phyloP scores from a whole-genome alignment of 208 protist species.

The Blastocrithidia nonstop region DNA sequence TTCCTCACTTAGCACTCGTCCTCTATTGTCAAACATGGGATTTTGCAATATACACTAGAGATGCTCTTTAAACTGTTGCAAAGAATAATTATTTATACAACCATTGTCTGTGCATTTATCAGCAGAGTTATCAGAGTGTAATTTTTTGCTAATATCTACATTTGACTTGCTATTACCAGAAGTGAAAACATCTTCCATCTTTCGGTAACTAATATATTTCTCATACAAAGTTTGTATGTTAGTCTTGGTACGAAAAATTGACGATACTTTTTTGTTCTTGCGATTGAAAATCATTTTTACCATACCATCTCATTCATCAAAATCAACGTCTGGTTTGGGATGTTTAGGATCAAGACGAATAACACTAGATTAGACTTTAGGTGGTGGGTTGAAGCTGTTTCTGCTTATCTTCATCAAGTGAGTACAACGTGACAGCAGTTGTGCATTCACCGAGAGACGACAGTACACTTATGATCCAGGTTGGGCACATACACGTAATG shows the following conservation, averaged over 20 bases:
- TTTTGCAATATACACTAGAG: constrained; percentile 57
- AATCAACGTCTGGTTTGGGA: constrained; percentile 94
- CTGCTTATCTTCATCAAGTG: constrained; percentile 98
- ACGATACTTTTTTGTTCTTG: constrained; percentile 98
- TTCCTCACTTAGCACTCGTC: constrained; percentile 60
- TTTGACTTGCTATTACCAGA: constrained; percentile 8
- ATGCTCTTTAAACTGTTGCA: constrained; percentile 50
- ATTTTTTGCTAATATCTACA: constrained; percentile 1
- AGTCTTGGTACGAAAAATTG: constrained; percentile 91
- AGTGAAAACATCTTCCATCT: no score
- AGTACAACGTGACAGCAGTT: constrained; percentile 94
- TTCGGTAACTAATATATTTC: constrained; percentile 72
- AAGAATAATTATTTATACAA: constrained; percentile 8
- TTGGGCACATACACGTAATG: constrained; percentile 95
- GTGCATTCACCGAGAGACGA: constrained; percentile 97
- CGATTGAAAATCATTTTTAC: constrained; percentile 96
- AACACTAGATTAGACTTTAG: constrained; percentile 98
- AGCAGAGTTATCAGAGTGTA: not conserved
- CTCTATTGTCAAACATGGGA: constrained; percentile 60
- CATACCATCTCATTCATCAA: constrained; percentile 99
- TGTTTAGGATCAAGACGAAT: constrained; percentile 97
- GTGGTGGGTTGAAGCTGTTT: constrained; percentile 99
- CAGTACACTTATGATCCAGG: constrained; percentile 96
- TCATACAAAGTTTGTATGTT: constrained; percentile 50
- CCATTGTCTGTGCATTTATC: not conserved